These are phyloP conservation scores for Syncephalastrum contaminatum DNA, from an alignment of 371 early-diverging fungal genomes.

Conservation along the genomic window DNA sequence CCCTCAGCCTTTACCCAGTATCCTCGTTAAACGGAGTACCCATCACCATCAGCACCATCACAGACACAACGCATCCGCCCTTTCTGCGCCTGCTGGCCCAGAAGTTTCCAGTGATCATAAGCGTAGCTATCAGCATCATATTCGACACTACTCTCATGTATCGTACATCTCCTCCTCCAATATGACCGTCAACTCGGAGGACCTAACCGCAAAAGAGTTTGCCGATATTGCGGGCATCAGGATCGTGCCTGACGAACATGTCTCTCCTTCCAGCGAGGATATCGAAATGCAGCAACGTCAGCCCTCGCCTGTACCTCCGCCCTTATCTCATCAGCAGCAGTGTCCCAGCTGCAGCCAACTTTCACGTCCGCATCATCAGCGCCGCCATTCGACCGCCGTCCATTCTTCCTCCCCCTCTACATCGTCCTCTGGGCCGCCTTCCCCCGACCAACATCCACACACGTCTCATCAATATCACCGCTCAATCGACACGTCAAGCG, in stretches of 20 bases:
- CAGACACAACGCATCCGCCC: too few species aligned
- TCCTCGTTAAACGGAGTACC: conserved; percentile 8
- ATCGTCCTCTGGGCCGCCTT: background rate
- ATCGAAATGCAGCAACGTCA: background rate
- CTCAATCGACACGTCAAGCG: too few species aligned
- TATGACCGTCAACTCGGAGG: conserved; percentile 26
- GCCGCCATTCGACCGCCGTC: background rate
- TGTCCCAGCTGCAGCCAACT: background rate
- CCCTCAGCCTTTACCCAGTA: conserved; percentile 3
- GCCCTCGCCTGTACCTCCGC: background rate
- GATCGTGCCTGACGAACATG: conserved; percentile 16
- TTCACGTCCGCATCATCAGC: conserved; percentile 9
- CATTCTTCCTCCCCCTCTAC: background rate
- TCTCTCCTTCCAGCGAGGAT: conserved; percentile 1
- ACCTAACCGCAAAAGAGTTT: conserved; percentile 36
- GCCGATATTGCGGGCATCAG: conserved; percentile 31
- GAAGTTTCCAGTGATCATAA: background rate
- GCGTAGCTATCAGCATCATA: conserved; percentile 4
- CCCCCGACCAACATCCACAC: background rate
- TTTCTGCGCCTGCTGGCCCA: too few species aligned
- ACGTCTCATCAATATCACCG: too few species aligned
- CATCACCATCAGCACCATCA: too few species aligned
- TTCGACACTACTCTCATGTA: conserved; percentile 6
- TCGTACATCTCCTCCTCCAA: conserved; percentile 14
- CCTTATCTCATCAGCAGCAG: background rate